Evolutionary conservation across 2,329 filamentous ascomycete genomes (phyloP), one percentile per base, ranked within the genome.

Genomic region (Lomentospora prolificans): DNA sequence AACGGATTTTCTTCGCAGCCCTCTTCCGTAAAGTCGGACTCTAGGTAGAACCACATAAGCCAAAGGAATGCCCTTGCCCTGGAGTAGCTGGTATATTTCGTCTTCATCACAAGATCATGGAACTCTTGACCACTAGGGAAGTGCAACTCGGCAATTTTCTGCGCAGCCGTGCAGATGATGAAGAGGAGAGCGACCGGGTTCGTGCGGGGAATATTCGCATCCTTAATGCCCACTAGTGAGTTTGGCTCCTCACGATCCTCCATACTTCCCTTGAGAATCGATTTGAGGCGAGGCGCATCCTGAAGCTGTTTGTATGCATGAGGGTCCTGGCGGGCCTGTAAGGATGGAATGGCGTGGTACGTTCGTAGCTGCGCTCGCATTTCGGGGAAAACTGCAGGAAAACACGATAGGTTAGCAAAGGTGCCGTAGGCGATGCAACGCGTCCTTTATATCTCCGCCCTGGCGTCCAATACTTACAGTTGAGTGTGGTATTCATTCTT

Each of bases 1-100:
- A 96, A 99, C 0, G 94, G 94, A 64, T 99, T 99, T 62, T 89
- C 86, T 51, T 89, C 79, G 48, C 90, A 92, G 56, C 89, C 90
- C 64, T 96, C 89, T 62, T 87, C 84, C 0, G 89, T 89, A 62
- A 96, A 97, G 67, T 96, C 90, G 27, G 91, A 96, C 68, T 99
- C 94, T 17, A 99, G 79, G 66, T 99, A 97, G 76, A 94, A 96
- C 94, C 94, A 99, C 84, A 99, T 95, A 60, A 99, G 76, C 94
- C 94, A 99, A 19, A 99, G 73, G 63, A 99, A 99, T 0, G 92
- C 92, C 48, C 76, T 84, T 1, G 94, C 91, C 60, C 94, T 82
- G 59, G 89, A 95, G 61, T 77, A 73, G 69, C 91, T 97, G 57
- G 85, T 89, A 58, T 90, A 80, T 24, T 88, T 86, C 1, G 86